These are phyloP conservation scores for Diaporthe capsici DNA, from an alignment of 2,329 filamentous ascomycete genomes.

Conservation along the genomic window DNA sequence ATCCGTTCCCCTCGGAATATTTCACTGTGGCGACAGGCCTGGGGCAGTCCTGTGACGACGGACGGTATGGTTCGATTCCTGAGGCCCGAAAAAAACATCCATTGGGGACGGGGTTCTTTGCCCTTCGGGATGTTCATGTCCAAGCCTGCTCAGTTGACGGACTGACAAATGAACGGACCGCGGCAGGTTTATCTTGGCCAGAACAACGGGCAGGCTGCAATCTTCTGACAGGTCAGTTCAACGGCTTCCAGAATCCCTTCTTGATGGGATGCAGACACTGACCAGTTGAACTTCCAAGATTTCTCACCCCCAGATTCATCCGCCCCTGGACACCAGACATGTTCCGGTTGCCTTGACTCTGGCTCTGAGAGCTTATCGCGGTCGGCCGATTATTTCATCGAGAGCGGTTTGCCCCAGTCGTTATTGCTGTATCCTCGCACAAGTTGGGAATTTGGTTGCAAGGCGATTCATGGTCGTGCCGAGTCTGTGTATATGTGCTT, in stretches of 20 bases:
- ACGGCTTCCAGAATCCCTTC: not conserved
- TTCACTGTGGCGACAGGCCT: not conserved
- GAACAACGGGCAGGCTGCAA: not conserved
- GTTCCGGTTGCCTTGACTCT: not conserved
- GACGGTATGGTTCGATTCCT: not conserved
- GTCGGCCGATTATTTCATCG: not conserved
- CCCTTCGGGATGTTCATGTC: constrained; percentile 2
- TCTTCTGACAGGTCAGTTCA: not conserved
- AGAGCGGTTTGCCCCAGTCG: not conserved
- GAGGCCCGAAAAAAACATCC: constrained; percentile 1
- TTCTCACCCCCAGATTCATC: not conserved
- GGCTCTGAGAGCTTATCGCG: not conserved
- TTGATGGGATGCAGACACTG: not conserved
- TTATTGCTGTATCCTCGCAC: not conserved
- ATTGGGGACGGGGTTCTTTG: not conserved
- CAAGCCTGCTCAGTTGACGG: constrained; percentile 17
- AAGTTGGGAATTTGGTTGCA: not conserved
- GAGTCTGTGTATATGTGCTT: not conserved
- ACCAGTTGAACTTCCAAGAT: not conserved
- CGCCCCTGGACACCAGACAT: not conserved
- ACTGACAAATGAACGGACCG: constrained; percentile 7
- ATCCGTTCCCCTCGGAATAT: not conserved
- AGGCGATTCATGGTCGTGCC: not conserved
- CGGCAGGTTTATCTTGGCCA: not conserved
- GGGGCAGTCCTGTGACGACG: not conserved